Evolutionary conservation across 208 protist genomes (phyloP), one percentile per base, ranked within the genome.

Genomic region (Wallacemonas sp.): DNA sequence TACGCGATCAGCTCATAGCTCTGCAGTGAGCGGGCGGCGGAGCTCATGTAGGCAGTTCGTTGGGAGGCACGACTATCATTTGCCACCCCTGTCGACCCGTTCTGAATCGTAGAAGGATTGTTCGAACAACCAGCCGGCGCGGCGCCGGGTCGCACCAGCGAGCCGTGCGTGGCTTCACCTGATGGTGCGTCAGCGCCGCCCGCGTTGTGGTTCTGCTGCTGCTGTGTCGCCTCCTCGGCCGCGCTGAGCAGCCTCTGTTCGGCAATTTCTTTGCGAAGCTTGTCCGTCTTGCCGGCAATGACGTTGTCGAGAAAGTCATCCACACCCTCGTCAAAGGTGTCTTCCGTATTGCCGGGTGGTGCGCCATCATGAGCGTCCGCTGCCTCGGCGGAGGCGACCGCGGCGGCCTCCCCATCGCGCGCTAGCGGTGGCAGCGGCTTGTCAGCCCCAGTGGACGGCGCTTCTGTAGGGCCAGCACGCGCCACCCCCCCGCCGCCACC

Each of bases 1-100:
- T 89, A 91, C 5, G 89, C 89, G 36, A 95, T 76, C 12, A 95
- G 76, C 71, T 95, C 86, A 67, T 93, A 95, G 39, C 85, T 77
- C 63, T 87, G 79, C 55, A 95, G 68, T 4, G 81, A 92, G n/a
- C 83, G 81, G 2, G 85, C 89, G 32, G 89, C 89, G 27, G 81
- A 89, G 65, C 74, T 84, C 36, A 76, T 63, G 54, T 74, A 77
- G 44, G 26, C 17, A 3, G 22, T 1, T 34, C 6, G 6, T 9
- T 27, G 27, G 37, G 38, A 29, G 26, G 52, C 0, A 37, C 19
- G 21, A 24, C 46, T 61, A 26, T 57, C 39, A 46, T 29, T 45
- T n/a, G 50, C 2, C 5, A n/a, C 19, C 13, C 29, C 63, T 13
- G 53, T 19, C 17, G 45, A 26, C 17, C 33, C 63, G 5, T 44